Base-by-base conservation (phyloP, 2,329 filamentous ascomycete genomes). In the Curvularia eragrostidis region DNA sequence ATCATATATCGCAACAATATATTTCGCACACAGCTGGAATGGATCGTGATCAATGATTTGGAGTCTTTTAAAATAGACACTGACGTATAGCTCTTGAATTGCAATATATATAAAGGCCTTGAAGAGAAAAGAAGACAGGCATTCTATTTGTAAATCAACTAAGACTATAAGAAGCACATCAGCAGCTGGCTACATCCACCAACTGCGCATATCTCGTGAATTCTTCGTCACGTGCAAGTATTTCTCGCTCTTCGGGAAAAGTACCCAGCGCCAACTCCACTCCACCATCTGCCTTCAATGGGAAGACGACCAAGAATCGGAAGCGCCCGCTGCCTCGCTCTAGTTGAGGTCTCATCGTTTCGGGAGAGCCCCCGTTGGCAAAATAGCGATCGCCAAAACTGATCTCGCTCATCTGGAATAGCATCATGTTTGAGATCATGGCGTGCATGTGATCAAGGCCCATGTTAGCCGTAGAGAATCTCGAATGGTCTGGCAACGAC, bases 201-300 rank as follows among this genome's bases (percentile, higher is more conserved):
- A 67, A 47, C 48, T 58, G 30, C 10, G 60, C 76, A 67, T 77
- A 82, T 43, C 62, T 75, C 10, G 15, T 53, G 56, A 83, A 83
- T 47, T 79, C 75, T 21, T 74, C 67, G 66, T 85, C 82, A 1
- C 3, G 46, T 58, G 63, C 79, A 50, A 86, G 62, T 49, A 69
- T 69, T 36, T 77, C 71, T 24, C 85, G 74, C 63, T 85, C 84
- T 34, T 81, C 81, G 21, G 62, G 59, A 9, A 60, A 59, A 0
- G 61, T 67, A 0, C 64, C 62, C 10, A 67, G 32, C 0, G 52
- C 58, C 12, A 68, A 52, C 53, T 68, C 66, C 3, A 68, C 51
- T 21, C 64, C 59, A 3, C 64, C 63, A 65, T 75, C 68, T 3
- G 46, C 28, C 42, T 61, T 70, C 59, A 74, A 49, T 1, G 71